Evolutionary conservation across 768 basidiomycete genomes (phyloP).

Genomic region (Crassisporium funariophilum): DNA sequence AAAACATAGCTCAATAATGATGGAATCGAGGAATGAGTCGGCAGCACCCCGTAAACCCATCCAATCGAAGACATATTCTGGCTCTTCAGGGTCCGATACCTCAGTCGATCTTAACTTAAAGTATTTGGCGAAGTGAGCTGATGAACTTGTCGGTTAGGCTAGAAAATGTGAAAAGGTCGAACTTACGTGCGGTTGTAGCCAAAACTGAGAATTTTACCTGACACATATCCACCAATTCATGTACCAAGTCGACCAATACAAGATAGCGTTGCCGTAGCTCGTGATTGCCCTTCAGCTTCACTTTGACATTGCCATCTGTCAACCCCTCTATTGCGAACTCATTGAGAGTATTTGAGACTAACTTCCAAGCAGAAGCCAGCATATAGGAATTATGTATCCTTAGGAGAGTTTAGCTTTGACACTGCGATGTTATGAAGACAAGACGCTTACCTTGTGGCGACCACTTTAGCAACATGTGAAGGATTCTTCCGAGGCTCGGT

Average conservation of each 20-base stretch:
- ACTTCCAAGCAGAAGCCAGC: slow-evolving; percentile 81
- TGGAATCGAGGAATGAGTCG: slow-evolving; percentile 80
- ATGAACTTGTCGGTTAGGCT: slow-evolving; percentile 2
- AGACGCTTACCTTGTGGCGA: slow-evolving; percentile 56
- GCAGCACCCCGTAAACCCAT: slow-evolving; percentile 60
- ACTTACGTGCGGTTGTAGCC: slow-evolving; percentile 70
- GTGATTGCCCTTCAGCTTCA: slow-evolving; percentile 52
- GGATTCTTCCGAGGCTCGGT: slow-evolving; percentile 40
- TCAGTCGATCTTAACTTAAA: slow-evolving; percentile 59
- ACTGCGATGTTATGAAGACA: too few relatives aligned
- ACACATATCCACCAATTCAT: slow-evolving; percentile 56
- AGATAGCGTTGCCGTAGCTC: slow-evolving; percentile 62
- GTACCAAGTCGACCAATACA: slow-evolving; percentile 63
- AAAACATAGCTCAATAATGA: slow-evolving; percentile 81
- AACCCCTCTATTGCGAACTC: slow-evolving; percentile 58
- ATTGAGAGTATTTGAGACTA: slow-evolving; percentile 61
- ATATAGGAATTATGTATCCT: slow-evolving; percentile 85
- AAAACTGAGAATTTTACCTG: slow-evolving; percentile 70
- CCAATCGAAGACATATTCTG: slow-evolving; percentile 69
- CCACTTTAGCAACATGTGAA: slow-evolving; percentile 54
- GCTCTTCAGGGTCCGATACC: slow-evolving; percentile 40
- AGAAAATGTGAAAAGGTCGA: slow-evolving; percentile 5
- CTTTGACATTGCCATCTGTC: slow-evolving; percentile 51
- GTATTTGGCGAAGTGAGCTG: slow-evolving; percentile 74
- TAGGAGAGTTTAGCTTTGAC: too few relatives aligned